These are phyloP conservation scores for Cucurbita maxima DNA, from an alignment of 306 rosid species.

Conservation along the genomic window DNA sequence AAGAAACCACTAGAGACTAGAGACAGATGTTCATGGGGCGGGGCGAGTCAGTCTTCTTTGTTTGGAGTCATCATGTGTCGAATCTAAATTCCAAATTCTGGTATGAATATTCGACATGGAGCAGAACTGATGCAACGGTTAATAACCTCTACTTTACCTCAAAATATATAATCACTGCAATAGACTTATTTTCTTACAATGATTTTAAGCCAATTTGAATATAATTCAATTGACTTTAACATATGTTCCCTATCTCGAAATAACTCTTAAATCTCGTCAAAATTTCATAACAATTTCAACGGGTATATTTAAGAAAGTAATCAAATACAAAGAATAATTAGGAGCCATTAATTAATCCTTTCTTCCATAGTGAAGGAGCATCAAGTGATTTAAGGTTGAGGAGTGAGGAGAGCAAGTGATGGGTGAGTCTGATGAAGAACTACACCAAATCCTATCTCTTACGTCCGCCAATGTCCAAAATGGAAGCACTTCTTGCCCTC, in stretches of 20 bases:
- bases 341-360: neutral
- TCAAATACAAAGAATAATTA: neutral
- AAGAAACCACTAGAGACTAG: too few relatives aligned
- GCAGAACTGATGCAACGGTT: too few relatives aligned
- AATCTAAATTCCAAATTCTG: too few relatives aligned
- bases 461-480: conserved; percentile 88
- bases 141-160: too few relatives aligned
- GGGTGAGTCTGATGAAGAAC: conserved; percentile 31
- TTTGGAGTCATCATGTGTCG: too few relatives aligned
- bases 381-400: conserved; percentile 61
- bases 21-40: too few relatives aligned
- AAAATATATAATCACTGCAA: too few relatives aligned
- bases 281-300: neutral
- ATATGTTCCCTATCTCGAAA: neutral
- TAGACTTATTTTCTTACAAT: too few relatives aligned
- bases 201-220: too few relatives aligned
- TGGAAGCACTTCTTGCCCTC: conserved; percentile 69
- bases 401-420: conserved; percentile 60
- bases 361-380: conserved; percentile 57
- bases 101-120: too few relatives aligned
- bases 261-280: neutral
- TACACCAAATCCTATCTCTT: conserved; percentile 74
- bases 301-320: neutral
- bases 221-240: too few relatives aligned
- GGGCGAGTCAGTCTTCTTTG: too few relatives aligned